These are phyloP conservation scores for Stropharia rugosoannulata DNA, from an alignment of 768 basidiomycete genomes.

Conservation along the genomic window DNA sequence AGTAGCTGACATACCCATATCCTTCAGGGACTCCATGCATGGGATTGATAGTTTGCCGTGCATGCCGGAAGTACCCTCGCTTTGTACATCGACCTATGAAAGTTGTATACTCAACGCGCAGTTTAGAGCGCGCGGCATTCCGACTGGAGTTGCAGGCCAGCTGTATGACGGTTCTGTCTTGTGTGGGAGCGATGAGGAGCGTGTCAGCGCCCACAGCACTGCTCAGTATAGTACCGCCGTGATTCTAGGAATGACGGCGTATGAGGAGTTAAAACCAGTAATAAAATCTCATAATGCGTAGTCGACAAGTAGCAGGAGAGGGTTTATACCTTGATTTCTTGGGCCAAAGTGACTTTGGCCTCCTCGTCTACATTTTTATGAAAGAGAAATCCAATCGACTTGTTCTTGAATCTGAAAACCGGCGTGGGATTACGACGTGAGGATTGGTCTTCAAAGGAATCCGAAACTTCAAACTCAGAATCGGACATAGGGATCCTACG, in stretches of 20 bases:
- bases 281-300: not conserved
- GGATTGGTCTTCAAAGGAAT: no score
- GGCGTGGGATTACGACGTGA: no score
- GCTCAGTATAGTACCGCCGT: constrained; percentile 27
- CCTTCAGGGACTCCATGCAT: constrained; percentile 28
- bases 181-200: constrained; percentile 16
- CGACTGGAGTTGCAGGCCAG: constrained; percentile 15
- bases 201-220: constrained; percentile 19
- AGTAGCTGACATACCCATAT: constrained; percentile 8
- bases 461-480: no score
- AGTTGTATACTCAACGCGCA: constrained; percentile 23
- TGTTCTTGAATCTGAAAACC: constrained; percentile 11
- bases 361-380: constrained; percentile 29
- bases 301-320: not conserved
- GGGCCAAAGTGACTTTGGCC: constrained; percentile 17
- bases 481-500: no score
- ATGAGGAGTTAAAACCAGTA: not conserved
- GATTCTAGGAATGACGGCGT: constrained; percentile 14
- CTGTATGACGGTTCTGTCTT: constrained; percentile 8
- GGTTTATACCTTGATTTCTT: constrained; percentile 34
- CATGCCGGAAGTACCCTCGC: constrained; percentile 17
- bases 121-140: constrained; percentile 10
- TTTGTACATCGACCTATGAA: constrained; percentile 28
- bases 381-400: constrained; percentile 29
- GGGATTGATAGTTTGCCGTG: constrained; percentile 11